A percentile compares a stretch with the other conserved stretches of the same genome.
Conservation (phyloP, 345 rosid genomes). For the Aethionema arabicum region DNA sequence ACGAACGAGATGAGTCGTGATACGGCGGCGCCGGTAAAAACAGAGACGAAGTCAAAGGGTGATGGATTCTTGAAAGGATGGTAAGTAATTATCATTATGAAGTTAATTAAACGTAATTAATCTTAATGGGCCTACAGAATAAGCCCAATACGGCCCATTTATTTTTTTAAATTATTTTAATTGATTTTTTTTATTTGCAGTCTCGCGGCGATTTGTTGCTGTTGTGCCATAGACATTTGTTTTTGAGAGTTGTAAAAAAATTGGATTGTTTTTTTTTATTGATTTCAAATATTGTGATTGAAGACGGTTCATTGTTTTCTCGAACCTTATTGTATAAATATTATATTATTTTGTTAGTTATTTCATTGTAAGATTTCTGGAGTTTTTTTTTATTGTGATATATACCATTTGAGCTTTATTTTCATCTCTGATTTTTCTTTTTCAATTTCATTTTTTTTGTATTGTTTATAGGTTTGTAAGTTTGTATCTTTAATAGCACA, state of each 20-base stretch:
- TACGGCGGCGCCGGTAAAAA: conserved; percentile 29
- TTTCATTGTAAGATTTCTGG: neutral
- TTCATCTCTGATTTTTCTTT: too few relatives aligned
- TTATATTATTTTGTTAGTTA: neutral
- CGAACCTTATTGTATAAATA: neutral
- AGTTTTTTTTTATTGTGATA: too few relatives aligned
- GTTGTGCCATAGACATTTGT: conserved; percentile 38
- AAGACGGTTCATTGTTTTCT: conserved; percentile 21
- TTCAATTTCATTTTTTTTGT: too few relatives aligned
- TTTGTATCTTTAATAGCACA: too few relatives aligned
- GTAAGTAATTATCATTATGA: conserved; percentile 18
- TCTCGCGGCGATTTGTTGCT: conserved; percentile 41
- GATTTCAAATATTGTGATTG: conserved; percentile 9
- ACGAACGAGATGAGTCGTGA: too few relatives aligned
- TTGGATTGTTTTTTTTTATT: neutral
- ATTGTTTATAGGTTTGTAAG: too few relatives aligned
- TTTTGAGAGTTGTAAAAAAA: conserved; percentile 15
- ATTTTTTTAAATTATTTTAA: neutral
- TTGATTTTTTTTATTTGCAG: conserved; percentile 15
- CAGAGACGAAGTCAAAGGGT: conserved; percentile 36
- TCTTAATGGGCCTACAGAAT: neutral
- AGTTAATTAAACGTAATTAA: neutral
- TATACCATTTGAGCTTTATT: too few relatives aligned
- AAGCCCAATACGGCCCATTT: neutral
- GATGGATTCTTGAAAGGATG: conserved; percentile 38